Conservation (phyloP, 2,329 filamentous ascomycete genomes). For the Aspergillus jensenii region DNA sequence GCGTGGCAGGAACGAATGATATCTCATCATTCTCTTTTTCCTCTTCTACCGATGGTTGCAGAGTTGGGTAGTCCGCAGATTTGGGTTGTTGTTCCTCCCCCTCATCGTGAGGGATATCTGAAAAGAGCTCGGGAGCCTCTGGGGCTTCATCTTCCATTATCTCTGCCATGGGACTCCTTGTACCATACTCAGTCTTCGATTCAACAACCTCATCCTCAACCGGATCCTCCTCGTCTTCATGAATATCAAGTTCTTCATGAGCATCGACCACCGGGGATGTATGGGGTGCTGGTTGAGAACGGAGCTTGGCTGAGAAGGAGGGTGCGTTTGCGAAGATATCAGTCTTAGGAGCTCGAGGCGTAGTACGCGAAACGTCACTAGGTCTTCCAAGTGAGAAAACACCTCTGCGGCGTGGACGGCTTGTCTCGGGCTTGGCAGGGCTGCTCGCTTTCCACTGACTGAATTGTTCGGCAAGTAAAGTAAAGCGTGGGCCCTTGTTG, state of each 20-base stretch:
- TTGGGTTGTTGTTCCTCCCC: not conserved
- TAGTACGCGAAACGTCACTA: conserved; percentile 3
- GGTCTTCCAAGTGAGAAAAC: conserved; percentile 38
- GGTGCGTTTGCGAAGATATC: conserved; percentile 7
- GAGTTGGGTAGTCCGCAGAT: conserved; percentile 1
- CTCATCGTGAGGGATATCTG: conserved; percentile 7
- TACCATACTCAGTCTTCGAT: not conserved
- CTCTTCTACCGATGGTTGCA: conserved; percentile 37
- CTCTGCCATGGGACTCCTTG: conserved; percentile 17
- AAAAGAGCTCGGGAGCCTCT: conserved; percentile 9
- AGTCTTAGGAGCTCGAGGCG: not conserved
- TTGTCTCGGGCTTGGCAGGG: conserved; percentile 43
- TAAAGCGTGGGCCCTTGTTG: conserved; percentile 55
- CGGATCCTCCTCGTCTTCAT: conserved; percentile 22
- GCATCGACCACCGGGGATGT: not conserved
- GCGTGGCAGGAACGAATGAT: conserved; percentile 52
- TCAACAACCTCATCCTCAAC: conserved; percentile 1
- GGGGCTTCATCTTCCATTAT: conserved; percentile 10
- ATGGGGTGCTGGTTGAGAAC: not conserved
- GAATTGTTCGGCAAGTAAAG: conserved; percentile 62
- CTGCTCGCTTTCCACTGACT: conserved; percentile 63
- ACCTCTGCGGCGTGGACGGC: conserved; percentile 27
- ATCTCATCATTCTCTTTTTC: conserved; percentile 30
- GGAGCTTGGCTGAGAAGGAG: conserved; percentile 14
- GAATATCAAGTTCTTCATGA: conserved; percentile 18